These are phyloP conservation scores for Penicillium cataractarum DNA, from an alignment of 495 filamentous ascomycete species.

Conservation along the genomic window DNA sequence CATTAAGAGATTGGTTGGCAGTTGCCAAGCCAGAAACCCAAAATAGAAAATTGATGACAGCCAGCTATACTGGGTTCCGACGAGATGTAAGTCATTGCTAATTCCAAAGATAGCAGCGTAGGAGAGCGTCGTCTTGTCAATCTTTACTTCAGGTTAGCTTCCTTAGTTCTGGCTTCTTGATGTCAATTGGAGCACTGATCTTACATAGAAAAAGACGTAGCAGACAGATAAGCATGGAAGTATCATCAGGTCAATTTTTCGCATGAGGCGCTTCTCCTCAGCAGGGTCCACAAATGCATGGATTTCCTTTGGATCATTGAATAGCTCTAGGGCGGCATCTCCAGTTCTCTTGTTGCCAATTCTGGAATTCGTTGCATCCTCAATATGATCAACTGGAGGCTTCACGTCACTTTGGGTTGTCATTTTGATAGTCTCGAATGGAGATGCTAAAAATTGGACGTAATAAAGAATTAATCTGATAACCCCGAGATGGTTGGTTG, in stretches of 20 bases:
- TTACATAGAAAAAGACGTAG: neutral
- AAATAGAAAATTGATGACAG: conserved; percentile 43
- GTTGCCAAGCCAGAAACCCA: conserved; percentile 57
- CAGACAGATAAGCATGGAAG: neutral
- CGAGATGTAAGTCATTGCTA: neutral
- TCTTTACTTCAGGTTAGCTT: neutral
- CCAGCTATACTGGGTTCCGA: conserved; percentile 46
- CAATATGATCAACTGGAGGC: neutral
- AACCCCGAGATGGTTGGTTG: neutral
- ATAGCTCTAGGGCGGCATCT: neutral
- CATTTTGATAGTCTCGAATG: neutral
- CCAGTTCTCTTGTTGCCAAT: neutral
- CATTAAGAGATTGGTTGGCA: conserved; percentile 15
- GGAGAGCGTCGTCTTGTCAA: neutral
- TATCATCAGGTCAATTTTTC: neutral
- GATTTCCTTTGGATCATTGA: neutral
- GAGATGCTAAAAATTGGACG: neutral
- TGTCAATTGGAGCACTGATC: neutral
- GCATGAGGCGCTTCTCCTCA: neutral
- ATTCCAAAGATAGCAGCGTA: neutral
- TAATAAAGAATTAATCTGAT: neutral
- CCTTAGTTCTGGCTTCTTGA: neutral
- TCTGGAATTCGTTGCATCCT: neutral
- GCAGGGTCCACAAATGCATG: neutral
- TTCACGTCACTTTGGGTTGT: neutral